A percentile compares a stretch with the other conserved stretches of the same genome.
phyloP scores from a whole-genome alignment of 139 green algal genomes.

The Haematococcus lacustris region DNA sequence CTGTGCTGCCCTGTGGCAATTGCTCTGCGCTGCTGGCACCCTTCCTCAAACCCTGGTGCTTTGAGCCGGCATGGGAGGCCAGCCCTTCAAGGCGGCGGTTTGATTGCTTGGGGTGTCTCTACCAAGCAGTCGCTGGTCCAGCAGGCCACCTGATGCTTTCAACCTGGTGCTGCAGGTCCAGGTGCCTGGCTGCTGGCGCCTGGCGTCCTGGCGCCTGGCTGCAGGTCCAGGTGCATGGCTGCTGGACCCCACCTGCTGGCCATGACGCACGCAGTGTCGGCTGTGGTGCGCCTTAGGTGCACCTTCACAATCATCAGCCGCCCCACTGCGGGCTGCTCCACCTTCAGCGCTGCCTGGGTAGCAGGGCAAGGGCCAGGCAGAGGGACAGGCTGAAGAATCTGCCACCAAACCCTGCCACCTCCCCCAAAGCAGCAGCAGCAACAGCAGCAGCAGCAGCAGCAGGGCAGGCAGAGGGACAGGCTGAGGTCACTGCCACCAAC shows the following conservation, averaged over 20 bases:
- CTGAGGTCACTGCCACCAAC: background rate
- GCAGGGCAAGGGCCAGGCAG: background rate
- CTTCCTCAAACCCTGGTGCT: no score
- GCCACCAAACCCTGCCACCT: no score
- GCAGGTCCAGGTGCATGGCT: background rate
- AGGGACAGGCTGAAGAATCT: background rate
- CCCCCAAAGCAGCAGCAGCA: background rate
- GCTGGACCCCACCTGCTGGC: background rate
- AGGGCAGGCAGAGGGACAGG: background rate
- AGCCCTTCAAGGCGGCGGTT: no score
- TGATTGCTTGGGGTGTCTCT: no score
- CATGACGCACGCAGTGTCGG: slow-evolving; percentile 1
- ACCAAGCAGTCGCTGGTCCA: no score
- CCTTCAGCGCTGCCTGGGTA: background rate
- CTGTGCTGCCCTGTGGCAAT: no score
- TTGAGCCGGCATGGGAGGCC: no score
- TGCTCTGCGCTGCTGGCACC: no score
- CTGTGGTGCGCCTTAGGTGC: slow-evolving; percentile 31
- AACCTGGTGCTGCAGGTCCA: no score
- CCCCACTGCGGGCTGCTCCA: background rate
- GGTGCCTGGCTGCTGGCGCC: no score
- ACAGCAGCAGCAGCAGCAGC: background rate
- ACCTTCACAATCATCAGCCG: slow-evolving; percentile 48
- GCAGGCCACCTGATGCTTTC: no score
- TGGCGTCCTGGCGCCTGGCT: background rate